Percentiles rank a stretch among this genome's conserved stretches.
Conservation (phyloP, 2,329 filamentous ascomycete genomes). For the Calonectria hawksworthii region DNA sequence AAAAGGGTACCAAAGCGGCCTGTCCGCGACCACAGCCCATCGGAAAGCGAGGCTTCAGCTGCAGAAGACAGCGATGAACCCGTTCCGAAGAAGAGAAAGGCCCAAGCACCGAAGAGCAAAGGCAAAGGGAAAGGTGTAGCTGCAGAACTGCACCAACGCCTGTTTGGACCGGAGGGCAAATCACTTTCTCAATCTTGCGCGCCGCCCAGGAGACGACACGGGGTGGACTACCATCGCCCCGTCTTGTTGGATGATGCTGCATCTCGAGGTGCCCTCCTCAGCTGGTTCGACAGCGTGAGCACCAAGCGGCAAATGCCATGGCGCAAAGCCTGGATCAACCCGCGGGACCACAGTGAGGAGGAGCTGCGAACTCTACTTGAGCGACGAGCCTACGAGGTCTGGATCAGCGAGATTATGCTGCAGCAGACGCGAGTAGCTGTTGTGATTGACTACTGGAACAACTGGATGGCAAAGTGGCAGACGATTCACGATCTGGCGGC, state of each 20-base stretch:
- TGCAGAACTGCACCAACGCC: constrained; percentile 30
- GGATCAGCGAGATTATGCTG: constrained; percentile 78
- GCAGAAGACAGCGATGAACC: constrained; percentile 35
- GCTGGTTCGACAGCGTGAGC: constrained; percentile 66
- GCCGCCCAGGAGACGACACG: constrained; percentile 50
- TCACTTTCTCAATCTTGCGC: constrained; percentile 25
- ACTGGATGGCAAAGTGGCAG: constrained; percentile 73
- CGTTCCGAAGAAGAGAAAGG: constrained; percentile 40
- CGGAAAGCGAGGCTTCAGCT: constrained; percentile 37
- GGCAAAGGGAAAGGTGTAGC: constrained; percentile 28
- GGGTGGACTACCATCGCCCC: constrained; percentile 63
- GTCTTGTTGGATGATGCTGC: constrained; percentile 58
- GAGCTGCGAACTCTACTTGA: constrained; percentile 61
- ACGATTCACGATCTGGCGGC: constrained; percentile 68
- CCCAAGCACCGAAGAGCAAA: constrained; percentile 34
- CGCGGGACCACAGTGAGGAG: constrained; percentile 44
- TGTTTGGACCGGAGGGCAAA: constrained; percentile 31
- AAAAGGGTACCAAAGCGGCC: constrained; percentile 31
- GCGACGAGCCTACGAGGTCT: constrained; percentile 73
- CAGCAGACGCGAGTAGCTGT: constrained; percentile 75
- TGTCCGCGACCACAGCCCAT: constrained; percentile 37
- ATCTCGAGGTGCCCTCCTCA: constrained; percentile 56
- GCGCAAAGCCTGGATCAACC: constrained; percentile 71
- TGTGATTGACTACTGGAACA: constrained; percentile 74
- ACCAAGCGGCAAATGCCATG: constrained; percentile 68